Evolutionary conservation across 345 rosid genomes (phyloP).

Genomic region (Moricandia moricandioides): DNA sequence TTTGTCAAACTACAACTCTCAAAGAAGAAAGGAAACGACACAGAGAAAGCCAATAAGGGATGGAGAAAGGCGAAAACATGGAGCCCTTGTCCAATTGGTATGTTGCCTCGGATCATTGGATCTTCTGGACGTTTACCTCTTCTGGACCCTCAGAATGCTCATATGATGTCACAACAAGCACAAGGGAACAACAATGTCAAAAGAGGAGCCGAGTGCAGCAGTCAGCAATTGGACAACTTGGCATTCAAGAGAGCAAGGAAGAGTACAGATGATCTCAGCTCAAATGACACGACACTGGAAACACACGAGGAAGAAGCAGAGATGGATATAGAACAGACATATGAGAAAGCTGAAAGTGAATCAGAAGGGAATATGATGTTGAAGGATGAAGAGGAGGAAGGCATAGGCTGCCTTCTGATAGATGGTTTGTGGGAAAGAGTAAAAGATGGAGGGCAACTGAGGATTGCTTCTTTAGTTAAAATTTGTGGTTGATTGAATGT

Average conservation of each 20-base stretch:
- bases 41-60: slow-evolving; percentile 31
- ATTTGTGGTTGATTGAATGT: slow-evolving; percentile 42
- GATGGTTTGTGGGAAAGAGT: slow-evolving; percentile 59
- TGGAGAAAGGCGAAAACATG: slow-evolving; percentile 68
- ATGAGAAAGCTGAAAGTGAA: slow-evolving; percentile 32
- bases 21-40: slow-evolving; percentile 33
- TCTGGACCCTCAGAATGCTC: slow-evolving; percentile 40
- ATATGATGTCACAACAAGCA: slow-evolving; percentile 29
- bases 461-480: slow-evolving; percentile 44
- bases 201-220: slow-evolving; percentile 36
- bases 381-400: slow-evolving; percentile 27
- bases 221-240: slow-evolving; percentile 14
- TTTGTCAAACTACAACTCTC: slow-evolving; percentile 35
- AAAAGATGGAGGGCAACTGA: slow-evolving; percentile 41
- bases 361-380: slow-evolving; percentile 24
- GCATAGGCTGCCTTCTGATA: slow-evolving; percentile 46
- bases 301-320: slow-evolving; percentile 14
- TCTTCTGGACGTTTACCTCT: slow-evolving; percentile 64
- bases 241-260: slow-evolving; percentile 45
- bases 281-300: background rate
- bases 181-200: slow-evolving; percentile 30
- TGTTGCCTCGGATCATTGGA: slow-evolving; percentile 60
- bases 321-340: slow-evolving; percentile 35
- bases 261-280: slow-evolving; percentile 29
- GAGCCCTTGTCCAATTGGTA: slow-evolving; percentile 87